Evolutionary conservation across 108 stramenopile species (phyloP).

Genomic region (Fistulifera pelliculosa): DNA sequence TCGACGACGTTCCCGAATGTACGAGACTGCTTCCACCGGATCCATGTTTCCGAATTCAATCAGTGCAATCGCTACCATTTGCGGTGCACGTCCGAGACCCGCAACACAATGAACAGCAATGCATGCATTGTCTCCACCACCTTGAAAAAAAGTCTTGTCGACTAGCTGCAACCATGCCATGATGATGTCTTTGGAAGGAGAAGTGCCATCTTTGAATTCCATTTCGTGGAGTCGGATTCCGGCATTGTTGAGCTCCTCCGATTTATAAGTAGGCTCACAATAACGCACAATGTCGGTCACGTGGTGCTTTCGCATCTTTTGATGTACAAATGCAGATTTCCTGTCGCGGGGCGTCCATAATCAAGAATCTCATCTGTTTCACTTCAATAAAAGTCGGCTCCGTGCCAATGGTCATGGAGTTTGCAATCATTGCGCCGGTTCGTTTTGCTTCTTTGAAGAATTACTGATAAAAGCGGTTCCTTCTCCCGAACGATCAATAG

Average conservation of each 20-base stretch:
- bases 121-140: not conserved
- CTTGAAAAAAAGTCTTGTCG: slow-evolving; percentile 63
- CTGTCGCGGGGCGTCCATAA: slow-evolving; percentile 97
- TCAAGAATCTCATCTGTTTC: slow-evolving; percentile 76
- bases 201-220: slow-evolving; percentile 91
- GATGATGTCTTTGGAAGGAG: slow-evolving; percentile 79
- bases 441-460: not conserved
- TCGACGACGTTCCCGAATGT: slow-evolving; percentile 81
- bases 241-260: slow-evolving; percentile 60
- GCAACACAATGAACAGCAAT: slow-evolving; percentile 99
- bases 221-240: slow-evolving; percentile 89
- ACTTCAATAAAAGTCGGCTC: slow-evolving; percentile 55
- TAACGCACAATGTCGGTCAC: slow-evolving; percentile 91
- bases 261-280: slow-evolving; percentile 89
- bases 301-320: slow-evolving; percentile 83
- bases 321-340: slow-evolving; percentile 90
- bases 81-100: slow-evolving; percentile 94
- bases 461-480: not conserved
- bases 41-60: slow-evolving; percentile 91
- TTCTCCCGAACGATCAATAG: not conserved
- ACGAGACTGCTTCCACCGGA: slow-evolving; percentile 86
- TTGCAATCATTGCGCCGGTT: not conserved
- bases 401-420: slow-evolving; percentile 31
- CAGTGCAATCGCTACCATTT: slow-evolving; percentile 94
- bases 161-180: slow-evolving; percentile 80